phyloP scores from a whole-genome alignment of 2,329 filamentous ascomycete genomes.

The Fusarium multiceps region DNA sequence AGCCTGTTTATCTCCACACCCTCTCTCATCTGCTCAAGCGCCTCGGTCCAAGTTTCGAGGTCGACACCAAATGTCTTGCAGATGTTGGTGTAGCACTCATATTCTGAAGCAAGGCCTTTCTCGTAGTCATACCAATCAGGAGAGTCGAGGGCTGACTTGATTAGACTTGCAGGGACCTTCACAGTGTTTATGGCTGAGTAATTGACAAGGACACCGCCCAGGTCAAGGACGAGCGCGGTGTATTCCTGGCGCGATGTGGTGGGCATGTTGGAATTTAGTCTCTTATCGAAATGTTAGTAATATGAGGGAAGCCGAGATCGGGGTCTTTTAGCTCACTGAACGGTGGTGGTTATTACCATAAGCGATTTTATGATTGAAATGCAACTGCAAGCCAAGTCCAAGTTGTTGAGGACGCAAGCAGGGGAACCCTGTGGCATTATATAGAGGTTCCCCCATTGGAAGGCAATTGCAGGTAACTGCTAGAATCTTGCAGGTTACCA shows the following conservation, averaged over 20 bases:
- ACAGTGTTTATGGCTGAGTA: background rate
- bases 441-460: too few species aligned
- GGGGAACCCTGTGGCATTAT: too few species aligned
- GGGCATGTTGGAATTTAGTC: too few species aligned
- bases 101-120: background rate
- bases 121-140: conserved; percentile 9
- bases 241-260: background rate
- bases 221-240: background rate
- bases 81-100: background rate
- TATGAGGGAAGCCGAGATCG: too few species aligned
- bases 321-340: too few species aligned
- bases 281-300: too few species aligned
- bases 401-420: too few species aligned
- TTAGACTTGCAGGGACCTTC: background rate
- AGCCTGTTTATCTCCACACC: background rate
- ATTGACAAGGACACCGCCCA: background rate
- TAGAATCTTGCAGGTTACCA: too few species aligned
- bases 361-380: too few species aligned
- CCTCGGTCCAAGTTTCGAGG: background rate
- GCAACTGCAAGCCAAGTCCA: too few species aligned
- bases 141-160: background rate
- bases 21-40: background rate
- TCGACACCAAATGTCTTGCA: background rate
- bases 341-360: too few species aligned
- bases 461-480: too few species aligned